A percentile compares a stretch with the other conserved stretches of the same genome.
Conservation (phyloP, 768 basidiomycete genomes). For the Tulasnella sp. region DNA sequence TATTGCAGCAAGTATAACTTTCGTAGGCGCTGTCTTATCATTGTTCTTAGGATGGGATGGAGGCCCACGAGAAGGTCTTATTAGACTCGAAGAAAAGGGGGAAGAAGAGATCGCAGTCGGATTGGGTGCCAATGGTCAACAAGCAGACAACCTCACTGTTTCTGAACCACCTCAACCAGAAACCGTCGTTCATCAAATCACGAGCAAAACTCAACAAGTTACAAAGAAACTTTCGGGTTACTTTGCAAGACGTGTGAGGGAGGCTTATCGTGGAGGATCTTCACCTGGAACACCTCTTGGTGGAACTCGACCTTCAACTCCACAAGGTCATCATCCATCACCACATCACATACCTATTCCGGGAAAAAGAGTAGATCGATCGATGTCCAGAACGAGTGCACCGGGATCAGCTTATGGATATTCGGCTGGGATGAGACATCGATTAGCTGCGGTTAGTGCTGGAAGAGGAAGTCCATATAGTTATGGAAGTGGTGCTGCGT, state of each 20-base stretch:
- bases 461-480: neutral
- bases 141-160: slow-evolving; percentile 16
- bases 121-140: slow-evolving; percentile 26
- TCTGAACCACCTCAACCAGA: slow-evolving; percentile 29
- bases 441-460: neutral
- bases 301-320: neutral
- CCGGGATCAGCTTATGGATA: slow-evolving; percentile 19
- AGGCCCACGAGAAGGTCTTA: slow-evolving; percentile 74
- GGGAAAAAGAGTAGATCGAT: neutral
- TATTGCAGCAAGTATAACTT: slow-evolving; percentile 62
- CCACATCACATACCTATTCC: slow-evolving; percentile 5
- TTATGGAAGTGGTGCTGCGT: slow-evolving; percentile 16
- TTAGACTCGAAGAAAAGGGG: slow-evolving; percentile 67
- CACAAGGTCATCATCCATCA: too few relatives aligned
- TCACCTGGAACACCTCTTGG: slow-evolving; percentile 7
- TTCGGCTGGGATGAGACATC: slow-evolving; percentile 4
- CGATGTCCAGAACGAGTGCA: slow-evolving; percentile 6
- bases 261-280: slow-evolving; percentile 7
- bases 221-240: slow-evolving; percentile 18
- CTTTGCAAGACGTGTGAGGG: slow-evolving; percentile 19
- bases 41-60: slow-evolving; percentile 87
- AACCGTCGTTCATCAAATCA: slow-evolving; percentile 43
- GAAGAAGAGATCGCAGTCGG: slow-evolving; percentile 17
- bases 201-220: slow-evolving; percentile 23
- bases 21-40: slow-evolving; percentile 69